Evolutionary conservation across 1,284 basidiomycete species (phyloP).

Genomic region (Cutaneotrichosporon cavernicola): DNA sequence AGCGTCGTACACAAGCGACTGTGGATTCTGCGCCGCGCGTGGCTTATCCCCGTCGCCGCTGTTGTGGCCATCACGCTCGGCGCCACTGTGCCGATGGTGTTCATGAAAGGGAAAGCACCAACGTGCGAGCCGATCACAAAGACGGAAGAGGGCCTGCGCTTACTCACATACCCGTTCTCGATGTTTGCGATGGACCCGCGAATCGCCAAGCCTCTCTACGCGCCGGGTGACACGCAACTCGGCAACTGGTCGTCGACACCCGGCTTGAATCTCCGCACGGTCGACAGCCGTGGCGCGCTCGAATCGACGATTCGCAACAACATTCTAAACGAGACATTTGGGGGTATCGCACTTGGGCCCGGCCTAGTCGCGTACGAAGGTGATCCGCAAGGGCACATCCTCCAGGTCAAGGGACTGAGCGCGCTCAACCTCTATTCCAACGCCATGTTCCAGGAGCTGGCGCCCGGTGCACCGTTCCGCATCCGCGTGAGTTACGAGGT

Average conservation of each 20-base stretch:
- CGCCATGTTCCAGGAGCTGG: conserved; percentile 62
- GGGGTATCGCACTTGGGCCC: conserved; percentile 63
- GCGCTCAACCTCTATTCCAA: conserved; percentile 69
- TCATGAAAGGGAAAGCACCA: conserved; percentile 59
- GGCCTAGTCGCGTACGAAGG: conserved; percentile 35
- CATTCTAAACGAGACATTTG: conserved; percentile 59
- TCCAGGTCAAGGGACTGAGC: conserved; percentile 55
- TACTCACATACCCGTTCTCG: conserved; percentile 29
- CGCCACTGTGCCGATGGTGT: conserved; percentile 65
- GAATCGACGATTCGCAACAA: conserved; percentile 57
- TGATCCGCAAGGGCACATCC: background rate
- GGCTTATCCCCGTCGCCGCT: conserved; percentile 65
- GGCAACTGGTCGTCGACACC: conserved; percentile 15
- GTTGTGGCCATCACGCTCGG: conserved; percentile 65
- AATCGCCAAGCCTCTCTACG: conserved; percentile 51
- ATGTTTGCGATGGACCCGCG: conserved; percentile 56
- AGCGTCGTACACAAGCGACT: conserved; percentile 71
- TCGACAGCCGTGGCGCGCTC: conserved; percentile 59
- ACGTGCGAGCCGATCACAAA: conserved; percentile 53
- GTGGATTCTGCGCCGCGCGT: conserved; percentile 66
- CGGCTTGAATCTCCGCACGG: conserved; percentile 38
- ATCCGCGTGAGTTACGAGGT: conserved; percentile 63
- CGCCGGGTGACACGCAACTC: conserved; percentile 29
- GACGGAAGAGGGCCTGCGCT: conserved; percentile 15
- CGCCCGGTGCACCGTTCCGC: conserved; percentile 56